These are phyloP conservation scores for Plasmopara viticola DNA, from an alignment of 352 stramenopile species.

Conservation along the genomic window DNA sequence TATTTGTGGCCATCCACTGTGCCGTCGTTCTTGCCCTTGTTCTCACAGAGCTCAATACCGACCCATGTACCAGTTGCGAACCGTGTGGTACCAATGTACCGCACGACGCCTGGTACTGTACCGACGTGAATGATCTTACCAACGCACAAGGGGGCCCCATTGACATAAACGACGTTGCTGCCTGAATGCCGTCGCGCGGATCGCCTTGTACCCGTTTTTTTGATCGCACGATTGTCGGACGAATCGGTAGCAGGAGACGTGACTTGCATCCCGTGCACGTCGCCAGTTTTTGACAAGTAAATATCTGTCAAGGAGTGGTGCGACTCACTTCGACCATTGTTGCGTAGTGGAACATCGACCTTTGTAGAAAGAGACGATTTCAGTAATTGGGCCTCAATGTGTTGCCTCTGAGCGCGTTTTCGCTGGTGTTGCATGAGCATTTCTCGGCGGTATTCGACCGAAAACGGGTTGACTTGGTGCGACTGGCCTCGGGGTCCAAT, in stretches of 20 bases:
- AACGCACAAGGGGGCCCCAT: slow-evolving; percentile 33
- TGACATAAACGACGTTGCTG: slow-evolving; percentile 38
- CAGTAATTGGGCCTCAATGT: slow-evolving; percentile 6
- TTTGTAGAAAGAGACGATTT: slow-evolving; percentile 21
- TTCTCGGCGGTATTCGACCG: slow-evolving; percentile 17
- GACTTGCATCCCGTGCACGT: slow-evolving; percentile 14
- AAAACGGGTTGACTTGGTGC: slow-evolving; percentile 40
- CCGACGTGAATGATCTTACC: slow-evolving; percentile 56
- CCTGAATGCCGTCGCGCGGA: slow-evolving; percentile 32
- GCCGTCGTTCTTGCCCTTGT: slow-evolving; percentile 62
- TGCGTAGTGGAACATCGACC: slow-evolving; percentile 27
- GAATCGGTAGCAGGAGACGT: slow-evolving; percentile 9
- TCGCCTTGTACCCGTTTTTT: slow-evolving; percentile 3
- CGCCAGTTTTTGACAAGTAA: slow-evolving; percentile 23
- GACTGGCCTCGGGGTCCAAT: slow-evolving; percentile 31
- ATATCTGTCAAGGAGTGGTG: slow-evolving; percentile 45
- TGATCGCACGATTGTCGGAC: slow-evolving; percentile 4
- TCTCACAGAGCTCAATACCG: slow-evolving; percentile 57
- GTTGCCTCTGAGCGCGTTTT: slow-evolving; percentile 13
- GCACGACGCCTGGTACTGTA: slow-evolving; percentile 50
- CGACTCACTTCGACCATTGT: slow-evolving; percentile 35
- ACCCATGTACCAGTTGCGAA: slow-evolving; percentile 67
- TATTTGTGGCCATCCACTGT: slow-evolving; percentile 54
- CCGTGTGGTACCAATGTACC: slow-evolving; percentile 55
- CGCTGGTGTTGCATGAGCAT: slow-evolving; percentile 22